Evolutionary conservation across 352 stramenopile species (phyloP).

Genomic region (Phytophthora pisi): DNA sequence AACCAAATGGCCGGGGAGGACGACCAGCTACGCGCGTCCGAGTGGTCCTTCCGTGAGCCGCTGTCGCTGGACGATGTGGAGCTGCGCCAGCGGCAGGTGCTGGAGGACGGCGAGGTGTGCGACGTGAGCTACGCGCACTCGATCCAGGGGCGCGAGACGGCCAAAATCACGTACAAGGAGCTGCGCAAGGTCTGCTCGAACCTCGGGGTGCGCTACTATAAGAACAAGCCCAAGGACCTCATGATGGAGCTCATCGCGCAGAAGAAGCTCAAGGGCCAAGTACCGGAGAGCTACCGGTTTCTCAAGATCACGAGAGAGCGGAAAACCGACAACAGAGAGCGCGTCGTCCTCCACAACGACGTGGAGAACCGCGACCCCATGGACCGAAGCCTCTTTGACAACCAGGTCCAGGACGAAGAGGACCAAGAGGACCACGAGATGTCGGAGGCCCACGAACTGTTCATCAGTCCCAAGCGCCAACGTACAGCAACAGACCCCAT

Average conservation of each 20-base stretch:
- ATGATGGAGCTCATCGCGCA: slow-evolving; percentile 35
- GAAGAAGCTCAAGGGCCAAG: slow-evolving; percentile 28
- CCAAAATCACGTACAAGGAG: slow-evolving; percentile 23
- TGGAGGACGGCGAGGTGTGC: slow-evolving; percentile 17
- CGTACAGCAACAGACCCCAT: neutral
- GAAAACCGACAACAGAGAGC: neutral
- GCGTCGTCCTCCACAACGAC: neutral
- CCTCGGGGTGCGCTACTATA: slow-evolving; percentile 34
- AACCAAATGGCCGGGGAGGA: slow-evolving; percentile 10
- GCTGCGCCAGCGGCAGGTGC: slow-evolving; percentile 17
- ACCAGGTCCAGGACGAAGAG: neutral
- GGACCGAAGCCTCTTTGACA: neutral
- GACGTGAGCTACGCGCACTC: slow-evolving; percentile 23
- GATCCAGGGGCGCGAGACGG: slow-evolving; percentile 24
- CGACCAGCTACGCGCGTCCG: slow-evolving; percentile 4
- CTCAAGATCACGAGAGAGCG: neutral
- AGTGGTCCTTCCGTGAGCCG: slow-evolving; percentile 25
- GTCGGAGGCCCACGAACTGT: neutral
- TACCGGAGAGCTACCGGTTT: slow-evolving; percentile 21
- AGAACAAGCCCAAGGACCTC: slow-evolving; percentile 28
- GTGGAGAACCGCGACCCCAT: neutral
- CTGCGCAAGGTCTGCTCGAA: slow-evolving; percentile 25
- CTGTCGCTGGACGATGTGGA: slow-evolving; percentile 29
- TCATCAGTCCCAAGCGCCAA: slow-evolving; percentile 17
- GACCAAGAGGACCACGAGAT: neutral